Evolutionary conservation across 2,329 filamentous ascomycete genomes (phyloP).

Genomic region (Claviceps fusiformis): DNA sequence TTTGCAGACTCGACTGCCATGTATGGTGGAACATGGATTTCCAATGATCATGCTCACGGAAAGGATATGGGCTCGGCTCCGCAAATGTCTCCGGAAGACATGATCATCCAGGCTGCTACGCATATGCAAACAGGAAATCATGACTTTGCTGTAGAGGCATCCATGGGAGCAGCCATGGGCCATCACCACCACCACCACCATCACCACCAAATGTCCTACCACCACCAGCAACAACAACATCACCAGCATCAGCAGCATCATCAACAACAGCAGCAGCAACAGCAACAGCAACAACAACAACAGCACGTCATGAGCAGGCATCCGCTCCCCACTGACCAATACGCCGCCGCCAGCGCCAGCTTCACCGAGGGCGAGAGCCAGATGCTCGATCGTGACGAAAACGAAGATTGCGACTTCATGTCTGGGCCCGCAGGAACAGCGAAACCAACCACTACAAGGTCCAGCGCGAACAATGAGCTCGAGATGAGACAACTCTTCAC

Average conservation of each 20-base stretch:
- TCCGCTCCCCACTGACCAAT: slow-evolving; percentile 40
- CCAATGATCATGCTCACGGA: slow-evolving; percentile 28
- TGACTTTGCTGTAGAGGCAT: slow-evolving; percentile 36
- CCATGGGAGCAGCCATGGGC: slow-evolving; percentile 29
- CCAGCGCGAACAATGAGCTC: slow-evolving; percentile 66
- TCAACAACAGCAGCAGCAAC: background rate
- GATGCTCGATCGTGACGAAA: slow-evolving; percentile 45
- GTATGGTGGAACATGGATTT: slow-evolving; percentile 37
- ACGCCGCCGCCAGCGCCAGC: slow-evolving; percentile 31
- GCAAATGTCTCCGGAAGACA: slow-evolving; percentile 43
- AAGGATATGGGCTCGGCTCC: slow-evolving; percentile 29
- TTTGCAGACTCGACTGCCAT: slow-evolving; percentile 30
- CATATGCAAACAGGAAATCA: slow-evolving; percentile 39
- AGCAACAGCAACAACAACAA: slow-evolving; percentile 12
- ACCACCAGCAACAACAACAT: slow-evolving; percentile 23
- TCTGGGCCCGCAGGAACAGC: slow-evolving; percentile 29
- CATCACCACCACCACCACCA: slow-evolving; percentile 15
- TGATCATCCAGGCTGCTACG: slow-evolving; percentile 43
- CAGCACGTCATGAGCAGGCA: slow-evolving; percentile 31
- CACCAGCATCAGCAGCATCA: slow-evolving; percentile 24
- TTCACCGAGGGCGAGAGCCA: slow-evolving; percentile 46
- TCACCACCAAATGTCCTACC: slow-evolving; percentile 21
- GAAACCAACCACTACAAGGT: slow-evolving; percentile 46
- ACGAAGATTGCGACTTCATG: slow-evolving; percentile 42
- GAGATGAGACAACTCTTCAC: slow-evolving; percentile 65